Evolutionary conservation across 2,329 filamentous ascomycete genomes (phyloP).

Genomic region (Xenoacremonium recifei): DNA sequence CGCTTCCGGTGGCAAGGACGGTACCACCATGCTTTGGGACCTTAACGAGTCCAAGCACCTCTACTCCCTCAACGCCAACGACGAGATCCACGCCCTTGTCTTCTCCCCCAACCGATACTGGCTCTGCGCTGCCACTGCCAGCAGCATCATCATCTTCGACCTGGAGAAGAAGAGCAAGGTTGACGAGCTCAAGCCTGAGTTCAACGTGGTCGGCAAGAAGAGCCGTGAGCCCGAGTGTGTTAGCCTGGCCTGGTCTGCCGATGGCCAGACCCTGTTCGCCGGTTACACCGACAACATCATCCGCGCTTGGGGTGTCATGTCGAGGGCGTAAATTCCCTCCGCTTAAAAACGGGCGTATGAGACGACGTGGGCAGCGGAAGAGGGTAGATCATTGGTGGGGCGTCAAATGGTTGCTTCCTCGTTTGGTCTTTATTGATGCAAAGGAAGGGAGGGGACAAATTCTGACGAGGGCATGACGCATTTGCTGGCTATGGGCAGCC

Average conservation of each 20-base stretch:
- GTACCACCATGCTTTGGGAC: constrained; percentile 99
- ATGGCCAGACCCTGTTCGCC: constrained; percentile 98
- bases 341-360: constrained; percentile 24
- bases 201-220: constrained; percentile 97
- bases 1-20: constrained; percentile 98
- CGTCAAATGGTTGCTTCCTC: constrained; percentile 47
- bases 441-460: constrained; percentile 35
- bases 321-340: constrained; percentile 65
- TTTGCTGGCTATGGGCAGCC: constrained; percentile 38
- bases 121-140: constrained; percentile 96
- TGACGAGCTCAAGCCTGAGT: constrained; percentile 99
- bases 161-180: constrained; percentile 99
- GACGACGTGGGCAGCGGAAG: constrained; percentile 26
- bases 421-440: constrained; percentile 44
- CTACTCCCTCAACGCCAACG: constrained; percentile 98
- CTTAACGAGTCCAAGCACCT: constrained; percentile 99
- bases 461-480: constrained; percentile 36
- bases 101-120: constrained; percentile 99
- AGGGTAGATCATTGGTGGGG: constrained; percentile 45
- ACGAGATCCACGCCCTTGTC: constrained; percentile 99
- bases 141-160: constrained; percentile 99
- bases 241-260: constrained; percentile 93
- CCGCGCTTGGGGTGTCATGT: constrained; percentile 97
- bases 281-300: constrained; percentile 99
- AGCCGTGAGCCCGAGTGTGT: constrained; percentile 98